Conservation (phyloP, 139 green algal genomes). For the Chlorella ohadii region DNA sequence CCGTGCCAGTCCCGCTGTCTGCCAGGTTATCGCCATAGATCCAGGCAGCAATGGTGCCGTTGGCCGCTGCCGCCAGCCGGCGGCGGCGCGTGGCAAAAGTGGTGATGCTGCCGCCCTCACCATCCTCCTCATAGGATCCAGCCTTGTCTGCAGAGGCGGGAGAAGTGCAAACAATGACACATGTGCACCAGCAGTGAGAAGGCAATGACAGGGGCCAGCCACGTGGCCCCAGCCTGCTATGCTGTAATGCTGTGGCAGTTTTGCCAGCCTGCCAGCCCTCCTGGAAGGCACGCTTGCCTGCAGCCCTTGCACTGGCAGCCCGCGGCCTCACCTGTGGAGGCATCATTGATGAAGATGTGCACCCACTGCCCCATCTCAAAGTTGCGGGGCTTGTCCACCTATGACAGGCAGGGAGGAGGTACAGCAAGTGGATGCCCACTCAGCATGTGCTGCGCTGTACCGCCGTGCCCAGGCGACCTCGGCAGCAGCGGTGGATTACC, state of each 20-base stretch:
- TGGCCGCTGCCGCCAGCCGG: not conserved
- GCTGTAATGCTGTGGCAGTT: too few species aligned
- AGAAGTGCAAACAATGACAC: not conserved
- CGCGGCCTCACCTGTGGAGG: not conserved
- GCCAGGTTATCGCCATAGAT: not conserved
- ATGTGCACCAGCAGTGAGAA: not conserved
- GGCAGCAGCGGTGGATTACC: too few species aligned
- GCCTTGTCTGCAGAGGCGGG: not conserved
- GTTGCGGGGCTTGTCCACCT: not conserved
- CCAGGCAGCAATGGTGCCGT: not conserved
- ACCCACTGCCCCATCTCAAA: conserved; percentile 1
- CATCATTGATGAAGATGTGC: not conserved
- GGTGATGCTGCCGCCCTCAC: not conserved
- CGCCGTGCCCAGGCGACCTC: too few species aligned
- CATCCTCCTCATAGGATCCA: not conserved
- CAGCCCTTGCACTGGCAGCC: too few species aligned
- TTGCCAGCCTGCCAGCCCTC: too few species aligned
- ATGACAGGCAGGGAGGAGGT: too few species aligned
- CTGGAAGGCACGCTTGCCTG: too few species aligned
- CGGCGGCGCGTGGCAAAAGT: too few species aligned
- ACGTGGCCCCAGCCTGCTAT: too few species aligned
- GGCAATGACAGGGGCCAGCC: too few species aligned
- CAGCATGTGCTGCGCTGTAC: too few species aligned
- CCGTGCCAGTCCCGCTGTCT: not conserved
- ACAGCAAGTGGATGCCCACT: too few species aligned